Base-by-base conservation (phyloP, 2,329 filamentous ascomycete genomes). In the Fusarium sp. region DNA sequence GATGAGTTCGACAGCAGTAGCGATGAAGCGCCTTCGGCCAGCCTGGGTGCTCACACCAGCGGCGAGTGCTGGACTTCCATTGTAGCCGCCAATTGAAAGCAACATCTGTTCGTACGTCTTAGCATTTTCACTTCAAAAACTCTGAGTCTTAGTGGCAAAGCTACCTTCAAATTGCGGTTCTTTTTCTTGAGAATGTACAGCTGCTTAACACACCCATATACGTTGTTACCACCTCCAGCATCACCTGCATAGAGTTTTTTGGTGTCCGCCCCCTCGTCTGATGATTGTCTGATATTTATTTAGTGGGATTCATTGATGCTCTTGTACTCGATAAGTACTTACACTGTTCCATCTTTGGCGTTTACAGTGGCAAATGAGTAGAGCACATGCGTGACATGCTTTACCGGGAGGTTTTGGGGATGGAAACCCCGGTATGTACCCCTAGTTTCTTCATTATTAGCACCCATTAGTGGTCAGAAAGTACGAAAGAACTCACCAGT, bases 171-270 rank as follows among this genome's bases (percentile, higher is more conserved):
- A 55, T 92, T 88, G 22, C 93, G 89, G 78, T 97, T 89, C 72
- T 85, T 82, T 81, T 94, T 90, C 84, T 97, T 97, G 55, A 92
- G 85, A 2, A 93, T 80, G 78, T 87, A 93, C 2, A 97, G 83
- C 77, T 95, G 92, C 81, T 94, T 94, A 68, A 94, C 79, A 76
- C 89, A 91, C 43, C 94, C 94, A 75, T 94, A 94, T 53, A 90
- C 88, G 76, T 95, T 94, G 63, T 83, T 88, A 7, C 88, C 82
- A 9, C 89, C 87, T 84, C 85, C 88, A 2, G 88, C 70, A 77
- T 95, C 92, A 15, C 80, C 83, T 0, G 88, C 80, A 73, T 92
- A 95, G 75, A 89, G 90, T 75, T 91, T 93, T 56, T 94, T 84
- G 0, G 84, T 69, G 63, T 95, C 80, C 5, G 78, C 87, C 82